phyloP scores from a whole-genome alignment of 257 asterid genomes.

The Nicotiana paniculata region DNA sequence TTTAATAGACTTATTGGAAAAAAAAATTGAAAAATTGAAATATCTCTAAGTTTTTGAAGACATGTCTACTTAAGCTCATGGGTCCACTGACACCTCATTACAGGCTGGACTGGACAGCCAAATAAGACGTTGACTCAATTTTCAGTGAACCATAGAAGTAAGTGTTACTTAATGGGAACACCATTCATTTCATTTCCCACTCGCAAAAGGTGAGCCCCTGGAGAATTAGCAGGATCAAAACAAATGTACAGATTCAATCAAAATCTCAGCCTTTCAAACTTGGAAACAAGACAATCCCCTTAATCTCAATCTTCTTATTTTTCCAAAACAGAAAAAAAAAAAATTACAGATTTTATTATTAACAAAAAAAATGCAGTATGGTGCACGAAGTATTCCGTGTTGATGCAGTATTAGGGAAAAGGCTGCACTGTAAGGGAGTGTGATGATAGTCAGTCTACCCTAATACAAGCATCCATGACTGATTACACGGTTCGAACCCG shows the following conservation, averaged over 20 bases:
- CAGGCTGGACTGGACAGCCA: conserved; percentile 36
- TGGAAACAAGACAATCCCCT: background rate
- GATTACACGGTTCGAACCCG: fast-evolving
- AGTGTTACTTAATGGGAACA: background rate
- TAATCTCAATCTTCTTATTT: too few relatives aligned
- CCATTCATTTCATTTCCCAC: background rate
- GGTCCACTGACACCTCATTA: conserved; percentile 24
- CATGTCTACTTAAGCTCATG: background rate
- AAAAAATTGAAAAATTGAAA: background rate
- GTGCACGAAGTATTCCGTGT: too few relatives aligned
- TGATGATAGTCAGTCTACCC: too few relatives aligned
- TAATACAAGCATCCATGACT: too few relatives aligned
- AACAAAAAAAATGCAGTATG: too few relatives aligned
- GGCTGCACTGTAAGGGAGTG: too few relatives aligned
- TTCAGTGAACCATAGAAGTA: conserved; percentile 30
- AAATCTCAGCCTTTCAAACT: background rate
- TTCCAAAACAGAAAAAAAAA: too few relatives aligned
- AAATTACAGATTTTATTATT: too few relatives aligned
- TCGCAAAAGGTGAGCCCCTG: background rate
- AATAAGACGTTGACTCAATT: conserved; percentile 26
- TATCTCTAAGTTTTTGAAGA: background rate
- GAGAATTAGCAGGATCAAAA: background rate
- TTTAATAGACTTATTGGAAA: background rate
- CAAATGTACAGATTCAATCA: background rate
- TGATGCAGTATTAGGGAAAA: too few relatives aligned